Evolutionary conservation across 441 rosid genomes (phyloP).

Genomic region (Pelargonium cotyledonis): DNA sequence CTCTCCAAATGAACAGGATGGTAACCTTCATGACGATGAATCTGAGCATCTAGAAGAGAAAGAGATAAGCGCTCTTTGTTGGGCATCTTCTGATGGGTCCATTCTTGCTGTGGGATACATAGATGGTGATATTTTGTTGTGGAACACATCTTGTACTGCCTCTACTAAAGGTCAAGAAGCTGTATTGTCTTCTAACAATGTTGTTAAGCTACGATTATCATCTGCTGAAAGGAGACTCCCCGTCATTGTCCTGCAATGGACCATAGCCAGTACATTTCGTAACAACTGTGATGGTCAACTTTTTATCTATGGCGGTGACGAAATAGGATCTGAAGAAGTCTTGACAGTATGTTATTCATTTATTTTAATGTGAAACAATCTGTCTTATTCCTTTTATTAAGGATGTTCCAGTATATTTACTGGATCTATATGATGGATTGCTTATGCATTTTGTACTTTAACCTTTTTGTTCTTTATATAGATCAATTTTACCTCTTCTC

Average conservation of each 20-base stretch:
- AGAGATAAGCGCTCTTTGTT: slow-evolving; percentile 63
- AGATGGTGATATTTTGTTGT: slow-evolving; percentile 59
- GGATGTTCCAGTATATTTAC: slow-evolving; percentile 10
- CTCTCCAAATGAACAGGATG: slow-evolving; percentile 25
- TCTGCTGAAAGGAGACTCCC: slow-evolving; percentile 57
- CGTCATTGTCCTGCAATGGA: slow-evolving; percentile 54
- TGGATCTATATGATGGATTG: neutral
- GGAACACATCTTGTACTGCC: slow-evolving; percentile 32
- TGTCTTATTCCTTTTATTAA: slow-evolving; percentile 14
- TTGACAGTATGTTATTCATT: slow-evolving; percentile 40
- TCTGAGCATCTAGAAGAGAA: slow-evolving; percentile 40
- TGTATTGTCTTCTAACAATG: slow-evolving; percentile 34
- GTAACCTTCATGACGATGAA: slow-evolving; percentile 11
- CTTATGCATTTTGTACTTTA: neutral
- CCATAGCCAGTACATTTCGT: slow-evolving; percentile 28
- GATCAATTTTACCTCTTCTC: neutral
- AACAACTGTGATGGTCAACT: slow-evolving; percentile 42
- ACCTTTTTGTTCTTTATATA: neutral
- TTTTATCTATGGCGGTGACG: slow-evolving; percentile 63
- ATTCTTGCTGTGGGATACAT: slow-evolving; percentile 64
- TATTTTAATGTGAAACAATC: slow-evolving; percentile 8
- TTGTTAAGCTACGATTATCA: slow-evolving; percentile 52
- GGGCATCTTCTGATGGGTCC: slow-evolving; percentile 65
- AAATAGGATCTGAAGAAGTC: slow-evolving; percentile 60
- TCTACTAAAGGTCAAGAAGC: slow-evolving; percentile 31